Evolutionary conservation across 106 monocot genomes (phyloP), one percentile per base, ranked within the genome.

Genomic region (Chionographis japonica): DNA sequence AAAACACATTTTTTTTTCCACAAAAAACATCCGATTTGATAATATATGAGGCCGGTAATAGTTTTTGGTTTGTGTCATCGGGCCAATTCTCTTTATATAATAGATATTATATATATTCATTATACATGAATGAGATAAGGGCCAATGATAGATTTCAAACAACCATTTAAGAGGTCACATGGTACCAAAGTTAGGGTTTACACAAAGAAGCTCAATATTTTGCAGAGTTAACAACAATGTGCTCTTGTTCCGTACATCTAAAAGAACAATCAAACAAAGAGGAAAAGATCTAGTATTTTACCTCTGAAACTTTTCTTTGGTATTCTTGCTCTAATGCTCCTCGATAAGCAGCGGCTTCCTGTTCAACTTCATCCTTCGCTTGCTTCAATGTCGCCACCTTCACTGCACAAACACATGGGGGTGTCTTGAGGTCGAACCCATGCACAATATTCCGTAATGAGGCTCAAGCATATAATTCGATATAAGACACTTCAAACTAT

Each of bases 341-440:
- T 5, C 83, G 83, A 62, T 69, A 83, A 13, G 78, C 70, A 2
- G 63, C 66, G 13, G 53, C 66, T 12, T 83, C 83, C 20, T 40
- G 19, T 37, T 78, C 74, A 10, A 78, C 77, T 53, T 83, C 83
- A 19, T 83, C 77, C 18, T 73, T 77, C 27, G 83, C 83, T 37
- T 83, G 65, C 58, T 69, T 83, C 50, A 71, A 20, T 17, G 72
- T 83, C n/a, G 59, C 40, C 68, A 70, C 39, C 19, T 78, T 83
- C 83, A 74, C 83, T 83, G 43, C 36, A 64, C 41, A 59, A 40
- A 53, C 19, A 13, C n/a, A 51, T n/a, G 38, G 3, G 10, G 35
- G 46, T 52, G 6, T 41, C 14, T 42, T 57, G 8, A 60, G 14
- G n/a, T 12, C 2, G 46, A 46, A 46, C 27, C 27, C 27, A 27